Percentiles rank a stretch among this genome's conserved stretches.
These are phyloP conservation scores for Blechomonas ayalai DNA, from an alignment of 208 protist genomes.

Conservation along the genomic window DNA sequence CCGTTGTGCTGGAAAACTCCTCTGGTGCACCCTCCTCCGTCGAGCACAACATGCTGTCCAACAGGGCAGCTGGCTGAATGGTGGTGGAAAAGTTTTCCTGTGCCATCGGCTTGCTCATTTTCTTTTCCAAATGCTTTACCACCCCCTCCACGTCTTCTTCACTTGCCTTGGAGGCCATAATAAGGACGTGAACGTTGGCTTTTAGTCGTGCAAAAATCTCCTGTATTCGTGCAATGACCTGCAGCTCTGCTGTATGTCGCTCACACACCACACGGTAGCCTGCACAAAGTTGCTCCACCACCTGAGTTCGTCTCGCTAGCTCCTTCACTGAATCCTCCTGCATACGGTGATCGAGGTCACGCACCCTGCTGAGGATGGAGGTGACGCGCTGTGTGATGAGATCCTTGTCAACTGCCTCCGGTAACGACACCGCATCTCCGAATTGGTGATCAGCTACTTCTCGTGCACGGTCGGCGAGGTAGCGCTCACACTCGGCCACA, in stretches of 20 bases:
- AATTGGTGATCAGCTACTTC: slow-evolving; percentile 17
- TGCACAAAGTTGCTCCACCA: slow-evolving; percentile 8
- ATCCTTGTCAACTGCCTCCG: slow-evolving; percentile 14
- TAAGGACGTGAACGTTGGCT: slow-evolving; percentile 54
- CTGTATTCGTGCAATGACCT: slow-evolving; percentile 42
- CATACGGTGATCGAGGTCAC: slow-evolving; percentile 13
- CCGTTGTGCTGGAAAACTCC: slow-evolving; percentile 14
- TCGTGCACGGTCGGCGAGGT: slow-evolving; percentile 29
- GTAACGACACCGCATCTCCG: slow-evolving; percentile 2
- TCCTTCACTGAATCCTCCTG: slow-evolving; percentile 17
- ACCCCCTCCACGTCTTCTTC: slow-evolving; percentile 38
- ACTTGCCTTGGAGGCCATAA: slow-evolving; percentile 31
- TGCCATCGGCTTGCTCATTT: slow-evolving; percentile 12
- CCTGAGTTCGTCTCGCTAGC: slow-evolving; percentile 14
- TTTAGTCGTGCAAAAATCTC: slow-evolving; percentile 56
- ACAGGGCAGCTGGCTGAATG: slow-evolving; percentile 16
- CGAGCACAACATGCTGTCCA: slow-evolving; percentile 5
- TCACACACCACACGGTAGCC: slow-evolving; percentile 20
- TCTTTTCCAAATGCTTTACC: slow-evolving; percentile 11
- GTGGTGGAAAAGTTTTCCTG: slow-evolving; percentile 14
- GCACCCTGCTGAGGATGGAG: slow-evolving; percentile 16
- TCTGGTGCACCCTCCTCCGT: not conserved
- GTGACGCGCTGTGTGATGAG: slow-evolving; percentile 15
- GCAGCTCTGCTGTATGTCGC: slow-evolving; percentile 60
- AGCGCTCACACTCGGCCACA: slow-evolving; percentile 27